Evolutionary conservation across 345 rosid genomes (phyloP).

Genomic region (Viola odorata): DNA sequence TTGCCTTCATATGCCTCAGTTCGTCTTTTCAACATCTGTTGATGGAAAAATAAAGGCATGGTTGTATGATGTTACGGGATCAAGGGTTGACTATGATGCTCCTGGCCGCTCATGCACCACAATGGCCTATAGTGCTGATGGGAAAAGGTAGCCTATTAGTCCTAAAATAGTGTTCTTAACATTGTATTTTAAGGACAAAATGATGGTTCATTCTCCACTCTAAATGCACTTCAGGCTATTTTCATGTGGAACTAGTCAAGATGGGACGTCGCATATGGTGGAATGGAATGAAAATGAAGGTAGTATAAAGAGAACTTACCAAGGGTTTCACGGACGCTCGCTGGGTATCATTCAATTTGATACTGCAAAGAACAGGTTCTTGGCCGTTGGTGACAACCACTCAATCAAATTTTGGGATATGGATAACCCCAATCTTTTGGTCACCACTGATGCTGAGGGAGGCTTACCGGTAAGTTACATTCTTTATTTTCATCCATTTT

Average conservation of each 20-base stretch:
- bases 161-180: background rate
- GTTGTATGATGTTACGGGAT: constrained; percentile 73
- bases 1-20: constrained; percentile 31
- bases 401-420: constrained; percentile 29
- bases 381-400: constrained; percentile 29
- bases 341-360: constrained; percentile 25
- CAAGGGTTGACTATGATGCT: constrained; percentile 85
- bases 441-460: constrained; percentile 25
- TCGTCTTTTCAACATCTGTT: constrained; percentile 76
- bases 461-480: constrained; percentile 22
- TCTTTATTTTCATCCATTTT: background rate
- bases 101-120: constrained; percentile 84
- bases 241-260: constrained; percentile 28
- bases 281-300: constrained; percentile 37
- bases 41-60: constrained; percentile 97
- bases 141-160: constrained; percentile 53
- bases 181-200: constrained; percentile 2
- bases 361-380: constrained; percentile 22
- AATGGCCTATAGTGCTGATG: constrained; percentile 86
- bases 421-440: constrained; percentile 20
- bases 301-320: constrained; percentile 20
- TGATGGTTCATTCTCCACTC: background rate
- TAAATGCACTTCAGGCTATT: constrained; percentile 16
- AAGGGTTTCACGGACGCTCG: constrained; percentile 20
- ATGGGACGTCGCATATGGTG: constrained; percentile 25